Evolutionary conservation across 805 yeast genomes (phyloP).

Genomic region (Saturnispora saitoi): DNA sequence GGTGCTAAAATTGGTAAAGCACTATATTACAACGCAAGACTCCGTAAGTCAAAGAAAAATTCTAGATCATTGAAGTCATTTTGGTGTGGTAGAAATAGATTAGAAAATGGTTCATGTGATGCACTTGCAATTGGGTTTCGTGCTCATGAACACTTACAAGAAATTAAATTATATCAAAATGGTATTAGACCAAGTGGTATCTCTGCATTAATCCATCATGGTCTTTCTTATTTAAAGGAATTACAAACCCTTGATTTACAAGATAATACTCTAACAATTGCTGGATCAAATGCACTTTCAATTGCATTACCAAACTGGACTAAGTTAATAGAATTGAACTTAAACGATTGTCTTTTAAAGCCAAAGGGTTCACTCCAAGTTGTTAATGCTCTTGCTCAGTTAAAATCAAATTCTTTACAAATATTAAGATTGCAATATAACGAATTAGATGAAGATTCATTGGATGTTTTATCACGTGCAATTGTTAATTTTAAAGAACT

Average conservation of each 20-base stretch:
- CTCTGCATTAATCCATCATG: slow-evolving; percentile 60
- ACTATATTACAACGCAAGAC: slow-evolving; percentile 62
- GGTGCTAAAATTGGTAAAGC: slow-evolving; percentile 92
- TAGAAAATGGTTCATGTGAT: slow-evolving; percentile 89
- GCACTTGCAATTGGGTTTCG: slow-evolving; percentile 79
- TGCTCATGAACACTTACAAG: slow-evolving; percentile 58
- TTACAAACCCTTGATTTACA: slow-evolving; percentile 76
- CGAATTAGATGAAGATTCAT: slow-evolving; percentile 64
- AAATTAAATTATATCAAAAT: slow-evolving; percentile 81
- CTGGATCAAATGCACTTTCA: slow-evolving; percentile 60
- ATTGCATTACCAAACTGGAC: slow-evolving; percentile 55
- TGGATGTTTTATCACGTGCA: slow-evolving; percentile 49
- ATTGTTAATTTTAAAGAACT: slow-evolving; percentile 51
- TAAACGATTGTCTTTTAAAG: slow-evolving; percentile 84
- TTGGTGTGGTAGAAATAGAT: slow-evolving; percentile 93
- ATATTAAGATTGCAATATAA: slow-evolving; percentile 75
- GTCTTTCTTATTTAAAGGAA: slow-evolving; percentile 52
- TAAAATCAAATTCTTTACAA: slow-evolving; percentile 28
- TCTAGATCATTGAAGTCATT: slow-evolving; percentile 61
- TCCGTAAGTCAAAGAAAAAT: slow-evolving; percentile 22
- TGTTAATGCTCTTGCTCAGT: slow-evolving; percentile 27
- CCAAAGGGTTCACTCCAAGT: slow-evolving; percentile 59
- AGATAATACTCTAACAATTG: slow-evolving; percentile 84
- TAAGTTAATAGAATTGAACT: slow-evolving; percentile 62
- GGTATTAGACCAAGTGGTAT: slow-evolving; percentile 96